Evolutionary conservation across 441 rosid species (phyloP), one percentile per base, ranked within the genome.

Genomic region (Omphalea diandra): DNA sequence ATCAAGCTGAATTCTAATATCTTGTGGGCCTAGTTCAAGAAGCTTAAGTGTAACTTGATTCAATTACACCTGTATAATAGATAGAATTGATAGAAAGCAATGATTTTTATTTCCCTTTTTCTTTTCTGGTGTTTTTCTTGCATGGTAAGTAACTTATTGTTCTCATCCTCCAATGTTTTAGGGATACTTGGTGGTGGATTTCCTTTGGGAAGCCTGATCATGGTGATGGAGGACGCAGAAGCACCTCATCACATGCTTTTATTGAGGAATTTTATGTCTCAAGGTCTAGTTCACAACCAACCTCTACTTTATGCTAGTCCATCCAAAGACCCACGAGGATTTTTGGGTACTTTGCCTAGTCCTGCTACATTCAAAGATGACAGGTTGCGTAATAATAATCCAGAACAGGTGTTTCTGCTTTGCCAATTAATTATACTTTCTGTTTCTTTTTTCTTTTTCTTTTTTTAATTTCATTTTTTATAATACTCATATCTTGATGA

Each of bases 141-240:
- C 7, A 22, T 20, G 3, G 27, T 58, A 5, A 32, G 24, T 69
- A 14, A 40, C 40, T 11, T 65, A 17, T 46, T 61, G 70, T 15
- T 52, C 26, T 6, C 65, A 22, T 52, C 10, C 17, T n/a, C 31
- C 57, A 31, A 17, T 71, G 66, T 81, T n/a, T 15, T 70, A 92
- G 98, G 77, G 80, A 89, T 92, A 62, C 63, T 94, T 14, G 97
- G 98, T 7, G 98, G 94, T 49, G 98, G 97, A 56, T 82, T 90
- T 74, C 81, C 94, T 73, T 69, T 92, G 69, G 98, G 98, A 46
- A 89, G 96, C 75, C 74, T 94, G 64, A 90, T 92, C n/a, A 83
- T 94, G 89, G 88, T 94, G 68, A 90, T 92, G 98, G 98, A 91
- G 85, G 97, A 90, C 79, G 87, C 97, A 4, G 97, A 94, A 80